phyloP scores from a whole-genome alignment of 805 yeast genomes.

The Yarrowia divulgata region DNA sequence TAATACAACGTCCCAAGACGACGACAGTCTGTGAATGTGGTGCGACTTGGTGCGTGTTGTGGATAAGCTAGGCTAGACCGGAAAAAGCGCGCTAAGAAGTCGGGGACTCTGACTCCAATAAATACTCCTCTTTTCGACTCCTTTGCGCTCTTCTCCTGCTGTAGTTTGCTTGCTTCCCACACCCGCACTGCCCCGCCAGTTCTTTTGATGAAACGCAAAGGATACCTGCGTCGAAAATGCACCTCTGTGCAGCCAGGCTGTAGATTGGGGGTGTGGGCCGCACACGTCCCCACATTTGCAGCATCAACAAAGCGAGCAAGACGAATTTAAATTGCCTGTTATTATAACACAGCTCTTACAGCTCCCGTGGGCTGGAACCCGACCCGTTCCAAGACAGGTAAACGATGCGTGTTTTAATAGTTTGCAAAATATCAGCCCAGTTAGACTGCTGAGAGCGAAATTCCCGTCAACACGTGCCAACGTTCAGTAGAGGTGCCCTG shows the following conservation, averaged over 20 bases:
- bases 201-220: constrained; percentile 8
- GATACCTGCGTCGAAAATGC: constrained; percentile 23
- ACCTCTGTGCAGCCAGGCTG: constrained; percentile 28
- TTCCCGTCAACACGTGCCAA: not conserved
- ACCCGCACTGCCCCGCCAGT: constrained; percentile 20
- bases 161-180: constrained; percentile 2
- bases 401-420: not conserved
- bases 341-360: not conserved
- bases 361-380: constrained; percentile 9
- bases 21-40: not conserved
- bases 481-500: no score
- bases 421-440: not conserved
- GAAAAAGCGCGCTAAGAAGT: constrained; percentile 8
- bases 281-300: constrained; percentile 31
- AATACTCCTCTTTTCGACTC: constrained; percentile 5
- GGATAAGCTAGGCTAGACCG: constrained; percentile 1
- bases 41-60: constrained; percentile 1
- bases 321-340: constrained; percentile 18
- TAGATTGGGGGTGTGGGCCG: constrained; percentile 21
- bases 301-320: constrained; percentile 18
- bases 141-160: no score
- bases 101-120: not conserved
- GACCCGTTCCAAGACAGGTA: not conserved
- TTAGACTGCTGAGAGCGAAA: not conserved
- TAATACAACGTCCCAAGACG: constrained; percentile 31